phyloP scores from a whole-genome alignment of 768 basidiomycete genomes.

The Aureoboletus auriporus region DNA sequence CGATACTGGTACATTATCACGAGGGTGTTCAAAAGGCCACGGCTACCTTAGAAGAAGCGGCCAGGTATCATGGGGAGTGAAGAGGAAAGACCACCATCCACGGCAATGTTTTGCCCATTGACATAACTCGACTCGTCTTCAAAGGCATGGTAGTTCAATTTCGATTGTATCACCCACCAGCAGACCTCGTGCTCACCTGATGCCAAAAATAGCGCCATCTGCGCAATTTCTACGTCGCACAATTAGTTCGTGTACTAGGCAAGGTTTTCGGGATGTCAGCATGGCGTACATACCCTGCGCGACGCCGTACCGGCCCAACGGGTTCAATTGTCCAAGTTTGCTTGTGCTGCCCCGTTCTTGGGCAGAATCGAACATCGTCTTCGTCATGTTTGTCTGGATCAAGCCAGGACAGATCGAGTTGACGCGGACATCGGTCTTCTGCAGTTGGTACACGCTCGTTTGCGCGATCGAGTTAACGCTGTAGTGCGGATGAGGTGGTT shows the following conservation, averaged over 20 bases:
- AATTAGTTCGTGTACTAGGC: constrained; percentile 8
- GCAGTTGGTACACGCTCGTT: constrained; percentile 75
- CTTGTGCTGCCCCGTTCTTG: constrained; percentile 64
- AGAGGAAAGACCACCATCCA: constrained; percentile 82
- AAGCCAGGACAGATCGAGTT: constrained; percentile 89
- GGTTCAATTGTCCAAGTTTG: constrained; percentile 80
- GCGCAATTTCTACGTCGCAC: constrained; percentile 68
- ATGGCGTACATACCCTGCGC: constrained; percentile 54
- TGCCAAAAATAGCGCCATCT: constrained; percentile 80
- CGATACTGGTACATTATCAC: too few species aligned
- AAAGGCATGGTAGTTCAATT: constrained; percentile 4
- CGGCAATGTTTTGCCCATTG: constrained; percentile 82
- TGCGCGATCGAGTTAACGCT: constrained; percentile 89
- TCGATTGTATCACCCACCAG: constrained; percentile 1
- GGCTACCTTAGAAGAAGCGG: constrained; percentile 47
- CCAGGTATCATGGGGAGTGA: constrained; percentile 80
- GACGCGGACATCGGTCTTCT: constrained; percentile 80
- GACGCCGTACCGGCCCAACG: constrained; percentile 78
- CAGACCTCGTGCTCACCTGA: constrained; percentile 52
- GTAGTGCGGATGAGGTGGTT: constrained; percentile 6
- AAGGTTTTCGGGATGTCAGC: constrained; percentile 8
- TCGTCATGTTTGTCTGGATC: constrained; percentile 93
- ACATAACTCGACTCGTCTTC: constrained; percentile 88
- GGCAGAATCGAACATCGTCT: constrained; percentile 70
- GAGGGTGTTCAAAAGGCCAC: too few species aligned